phyloP scores from a whole-genome alignment of 2,329 filamentous ascomycete genomes.

The Purpureocillium takamizusanense region DNA sequence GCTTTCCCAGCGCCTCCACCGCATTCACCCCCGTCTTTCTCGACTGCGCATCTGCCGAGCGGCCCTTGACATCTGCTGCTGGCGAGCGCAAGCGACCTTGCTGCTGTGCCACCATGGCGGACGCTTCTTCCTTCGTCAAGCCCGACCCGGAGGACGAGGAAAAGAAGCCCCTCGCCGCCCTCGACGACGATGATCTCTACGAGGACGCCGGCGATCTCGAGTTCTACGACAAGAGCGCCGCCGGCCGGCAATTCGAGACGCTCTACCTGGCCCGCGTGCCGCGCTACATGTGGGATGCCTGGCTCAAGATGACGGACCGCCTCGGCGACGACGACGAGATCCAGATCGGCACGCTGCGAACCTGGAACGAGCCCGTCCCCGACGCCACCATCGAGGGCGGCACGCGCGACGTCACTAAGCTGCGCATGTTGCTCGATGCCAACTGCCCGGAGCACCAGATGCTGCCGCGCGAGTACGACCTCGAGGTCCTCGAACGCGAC shows the following conservation, averaged over 20 bases:
- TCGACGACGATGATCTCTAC: conserved; percentile 61
- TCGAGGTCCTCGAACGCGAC: conserved; percentile 55
- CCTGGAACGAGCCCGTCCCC: conserved; percentile 44
- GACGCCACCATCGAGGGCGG: conserved; percentile 39
- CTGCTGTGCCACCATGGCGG: conserved; percentile 9
- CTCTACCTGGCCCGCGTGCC: conserved; percentile 72
- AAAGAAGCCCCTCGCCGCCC: conserved; percentile 32
- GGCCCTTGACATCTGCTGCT: no score
- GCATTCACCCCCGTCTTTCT: no score
- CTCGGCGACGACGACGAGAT: conserved; percentile 76
- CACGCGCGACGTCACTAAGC: conserved; percentile 23
- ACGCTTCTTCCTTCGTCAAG: conserved; percentile 33
- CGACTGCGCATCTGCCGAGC: no score
- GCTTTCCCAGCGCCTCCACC: no score
- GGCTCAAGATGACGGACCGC: conserved; percentile 44
- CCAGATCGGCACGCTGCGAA: conserved; percentile 65
- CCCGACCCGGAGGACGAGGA: conserved; percentile 39
- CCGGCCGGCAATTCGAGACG: conserved; percentile 30
- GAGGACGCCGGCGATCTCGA: conserved; percentile 48
- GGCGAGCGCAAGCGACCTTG: no score
- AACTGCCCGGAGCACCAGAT: conserved; percentile 58
- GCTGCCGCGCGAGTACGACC: conserved; percentile 81
- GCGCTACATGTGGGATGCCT: conserved; percentile 71
- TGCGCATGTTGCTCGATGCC: conserved; percentile 57
- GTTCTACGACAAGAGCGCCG: conserved; percentile 38